Evolutionary conservation across 768 basidiomycete genomes (phyloP).

Genomic region (Podaxis rugospora): DNA sequence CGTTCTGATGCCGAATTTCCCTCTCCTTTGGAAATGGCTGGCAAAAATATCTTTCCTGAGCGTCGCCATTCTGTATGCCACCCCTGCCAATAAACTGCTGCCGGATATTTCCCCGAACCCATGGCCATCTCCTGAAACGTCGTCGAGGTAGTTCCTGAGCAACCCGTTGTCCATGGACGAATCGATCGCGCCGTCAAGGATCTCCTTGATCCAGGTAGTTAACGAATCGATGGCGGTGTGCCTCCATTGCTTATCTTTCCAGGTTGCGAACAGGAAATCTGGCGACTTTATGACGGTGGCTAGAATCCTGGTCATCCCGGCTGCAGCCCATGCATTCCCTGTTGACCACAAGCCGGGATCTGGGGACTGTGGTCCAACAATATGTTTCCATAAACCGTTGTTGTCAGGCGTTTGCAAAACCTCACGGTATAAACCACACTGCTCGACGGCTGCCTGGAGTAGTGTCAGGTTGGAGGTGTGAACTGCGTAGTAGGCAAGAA

Average conservation of each 20-base stretch:
- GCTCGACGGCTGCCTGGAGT: constrained; percentile 32
- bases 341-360: constrained; percentile 45
- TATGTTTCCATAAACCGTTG: constrained; percentile 37
- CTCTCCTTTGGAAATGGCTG: neutral
- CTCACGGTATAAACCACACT: constrained; percentile 34
- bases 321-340: constrained; percentile 71
- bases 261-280: constrained; percentile 9
- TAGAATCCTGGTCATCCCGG: constrained; percentile 19
- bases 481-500: constrained; percentile 44
- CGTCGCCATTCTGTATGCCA: constrained; percentile 36
- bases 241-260: constrained; percentile 18
- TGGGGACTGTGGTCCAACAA: constrained; percentile 31
- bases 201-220: constrained; percentile 37
- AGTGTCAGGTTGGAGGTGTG: constrained; percentile 30
- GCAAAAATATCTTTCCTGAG: constrained; percentile 27
- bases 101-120: constrained; percentile 44
- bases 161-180: constrained; percentile 29
- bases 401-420: constrained; percentile 24
- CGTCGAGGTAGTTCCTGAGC: constrained; percentile 38
- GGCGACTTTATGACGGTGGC: constrained; percentile 41
- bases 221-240: constrained; percentile 23
- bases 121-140: constrained; percentile 19
- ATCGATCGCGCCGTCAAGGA: constrained; percentile 36
- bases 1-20: constrained; percentile 2
- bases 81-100: constrained; percentile 33